Base-by-base conservation (phyloP, 768 basidiomycete species). In the Leucosporidium creatinivorum region DNA sequence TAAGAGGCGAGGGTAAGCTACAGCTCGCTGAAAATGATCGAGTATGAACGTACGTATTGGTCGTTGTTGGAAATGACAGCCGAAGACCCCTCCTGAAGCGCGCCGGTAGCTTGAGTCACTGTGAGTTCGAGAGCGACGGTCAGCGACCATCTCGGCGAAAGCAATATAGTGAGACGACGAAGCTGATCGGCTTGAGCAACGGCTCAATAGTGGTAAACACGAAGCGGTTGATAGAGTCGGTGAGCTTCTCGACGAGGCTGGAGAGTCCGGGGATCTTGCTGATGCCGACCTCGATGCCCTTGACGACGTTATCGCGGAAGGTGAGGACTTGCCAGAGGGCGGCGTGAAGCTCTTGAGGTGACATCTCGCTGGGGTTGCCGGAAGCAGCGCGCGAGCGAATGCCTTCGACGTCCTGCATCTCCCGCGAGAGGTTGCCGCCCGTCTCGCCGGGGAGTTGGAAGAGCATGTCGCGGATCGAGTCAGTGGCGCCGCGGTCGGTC, bases 121-220 rank as follows among this genome's bases (percentile, higher is more conserved):
- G 39, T 31, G 19, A 26, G 92, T 77, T n/a, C n/a, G n/a, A n/a
- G n/a, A n/a, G n/a, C n/a, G n/a, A n/a, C n/a, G n/a, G n/a, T n/a
- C n/a, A n/a, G n/a, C n/a, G n/a, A n/a, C n/a, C n/a, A n/a, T n/a
- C n/a, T n/a, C n/a, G n/a, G n/a, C n/a, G n/a, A n/a, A n/a, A n/a
- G n/a, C n/a, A n/a, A n/a, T n/a, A n/a, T n/a, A n/a, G n/a, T n/a
- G n/a, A n/a, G n/a, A n/a, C n/a, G n/a, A 1, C 44, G 1, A 18
- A 10, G n/a, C 33, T 25, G n/a, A 39, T 25, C n/a, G 47, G 90
- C 77, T 87, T 91, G 69, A 94, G 76, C 81, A 87, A 87, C 0
- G 89, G 89, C 85, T 89, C 91, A 47, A 94, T 79, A 3, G 89
- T 90, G 1, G 87, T 89, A 75, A 89, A 88, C 4, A 91, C 86